These are phyloP conservation scores for Hypoxylon trugodes DNA, from an alignment of 495 filamentous ascomycete genomes.

Conservation along the genomic window DNA sequence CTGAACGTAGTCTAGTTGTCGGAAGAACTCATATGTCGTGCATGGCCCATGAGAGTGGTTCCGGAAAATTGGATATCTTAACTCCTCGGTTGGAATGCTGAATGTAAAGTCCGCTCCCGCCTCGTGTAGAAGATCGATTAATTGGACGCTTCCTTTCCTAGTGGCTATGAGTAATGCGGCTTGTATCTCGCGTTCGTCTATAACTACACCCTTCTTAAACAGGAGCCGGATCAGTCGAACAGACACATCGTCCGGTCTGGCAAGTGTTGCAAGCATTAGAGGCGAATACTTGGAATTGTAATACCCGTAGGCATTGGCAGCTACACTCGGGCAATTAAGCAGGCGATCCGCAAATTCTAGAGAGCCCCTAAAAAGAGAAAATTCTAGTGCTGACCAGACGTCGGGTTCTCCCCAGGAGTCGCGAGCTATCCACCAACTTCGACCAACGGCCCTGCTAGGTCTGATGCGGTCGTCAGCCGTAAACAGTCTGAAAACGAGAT, in stretches of 20 bases:
- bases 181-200: background rate
- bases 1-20: too few species aligned
- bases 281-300: background rate
- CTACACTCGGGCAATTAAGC: background rate
- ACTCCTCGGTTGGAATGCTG: background rate
- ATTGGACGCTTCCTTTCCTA: background rate
- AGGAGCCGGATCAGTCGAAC: background rate
- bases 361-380: background rate
- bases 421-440: background rate
- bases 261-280: background rate
- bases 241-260: background rate
- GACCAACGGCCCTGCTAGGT: background rate
- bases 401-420: background rate
- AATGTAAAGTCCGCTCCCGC: slow-evolving; percentile 11
- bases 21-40: too few species aligned
- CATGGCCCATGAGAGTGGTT: too few species aligned
- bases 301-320: background rate
- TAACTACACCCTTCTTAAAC: background rate
- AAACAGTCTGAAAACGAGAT: slow-evolving; percentile 12
- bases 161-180: background rate
- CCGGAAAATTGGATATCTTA: too few species aligned
- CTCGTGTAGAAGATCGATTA: background rate
- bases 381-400: slow-evolving; percentile 1
- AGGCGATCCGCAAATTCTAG: background rate
- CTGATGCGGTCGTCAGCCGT: slow-evolving; percentile 4